Evolutionary conservation across 2,329 filamentous ascomycete genomes (phyloP), one percentile per base, ranked within the genome.

Genomic region (Exophiala aquamarina): DNA sequence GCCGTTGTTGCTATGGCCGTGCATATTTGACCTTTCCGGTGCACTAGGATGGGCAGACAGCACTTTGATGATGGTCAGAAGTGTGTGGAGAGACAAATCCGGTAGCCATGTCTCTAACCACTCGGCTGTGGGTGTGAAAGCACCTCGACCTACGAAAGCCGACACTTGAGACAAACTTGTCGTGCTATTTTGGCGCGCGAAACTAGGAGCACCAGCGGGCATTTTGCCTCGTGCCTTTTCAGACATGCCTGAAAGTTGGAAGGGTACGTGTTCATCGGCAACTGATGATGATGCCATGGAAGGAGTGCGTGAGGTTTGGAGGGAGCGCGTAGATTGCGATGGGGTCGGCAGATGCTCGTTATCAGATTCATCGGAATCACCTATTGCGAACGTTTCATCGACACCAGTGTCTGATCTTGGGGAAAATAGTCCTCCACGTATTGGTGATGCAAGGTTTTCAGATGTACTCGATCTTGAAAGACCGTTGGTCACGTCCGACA

Each of bases 191-290:
- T 95, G 90, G 14, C 92, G 78, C 1, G 91, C 95, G 65, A 96
- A 95, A 2, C 81, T 81, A n/a, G 81, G 79, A 40, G 85, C 77
- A 1, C 88, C 87, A 10, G 87, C 89, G 20, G 92, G 93, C 83
- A 95, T 89, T 68, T 98, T 98, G 6, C 93, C 93, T 40, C 93
- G 78, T 13, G 93, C 93, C 66, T 97, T 98, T 68, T 97, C 93
- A 15, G 92, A 96, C 88, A 97, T 95, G 44, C 90, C 90, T 47
- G 89, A 81, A 21, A 95, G 66, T 64, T 96, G 91, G 15, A 83
- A 77, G 11, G 89, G 90, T 8, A 95, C 81, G 3, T 86, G 85
- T 50, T 94, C 90, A 49, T 94, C 89, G 1, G 79, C 70, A 0
- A 80, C 79, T 0, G 78, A 79, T 0, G 81, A 81, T 0, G 78